phyloP scores from a whole-genome alignment of 768 basidiomycete species.

The Mrakia gelida region DNA sequence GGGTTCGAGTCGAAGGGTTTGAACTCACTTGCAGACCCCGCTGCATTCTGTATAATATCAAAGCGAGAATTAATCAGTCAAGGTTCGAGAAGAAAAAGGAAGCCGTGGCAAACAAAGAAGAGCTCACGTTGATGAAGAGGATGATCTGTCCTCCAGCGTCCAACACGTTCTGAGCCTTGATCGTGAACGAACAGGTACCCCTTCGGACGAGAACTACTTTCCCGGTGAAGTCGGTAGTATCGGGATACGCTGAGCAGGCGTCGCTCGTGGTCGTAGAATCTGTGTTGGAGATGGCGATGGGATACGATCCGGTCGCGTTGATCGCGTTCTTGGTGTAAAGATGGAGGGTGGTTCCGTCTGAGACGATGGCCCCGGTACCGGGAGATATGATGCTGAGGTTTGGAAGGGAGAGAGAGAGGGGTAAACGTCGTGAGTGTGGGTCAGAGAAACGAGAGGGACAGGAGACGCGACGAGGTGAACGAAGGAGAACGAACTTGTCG shows the following conservation, averaged over 20 bases:
- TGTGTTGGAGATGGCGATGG: conserved; percentile 53
- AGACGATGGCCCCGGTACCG: conserved; percentile 55
- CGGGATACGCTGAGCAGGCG: conserved; percentile 56
- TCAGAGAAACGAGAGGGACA: no score
- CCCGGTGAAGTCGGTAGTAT: conserved; percentile 49
- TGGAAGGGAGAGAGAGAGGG: background rate
- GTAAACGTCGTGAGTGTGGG: no score
- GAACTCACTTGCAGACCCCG: background rate
- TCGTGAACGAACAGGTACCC: conserved; percentile 57
- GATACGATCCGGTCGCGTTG: conserved; percentile 55
- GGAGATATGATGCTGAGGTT: conserved; percentile 51
- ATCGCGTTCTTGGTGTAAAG: conserved; percentile 37
- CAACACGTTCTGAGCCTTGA: conserved; percentile 55
- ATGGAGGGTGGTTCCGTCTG: conserved; percentile 33
- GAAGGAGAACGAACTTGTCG: conserved; percentile 34
- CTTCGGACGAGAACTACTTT: conserved; percentile 58
- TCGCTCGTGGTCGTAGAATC: conserved; percentile 58
- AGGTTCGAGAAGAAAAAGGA: background rate
- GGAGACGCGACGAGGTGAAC: background rate
- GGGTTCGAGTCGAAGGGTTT: background rate
- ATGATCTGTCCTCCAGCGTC: conserved; percentile 27
- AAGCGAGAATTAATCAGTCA: background rate
- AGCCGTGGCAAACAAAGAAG: no score
- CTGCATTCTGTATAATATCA: background rate
- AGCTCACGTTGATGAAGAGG: background rate